phyloP scores from a whole-genome alignment of 345 rosid species.

The Rhizophora mangle region DNA sequence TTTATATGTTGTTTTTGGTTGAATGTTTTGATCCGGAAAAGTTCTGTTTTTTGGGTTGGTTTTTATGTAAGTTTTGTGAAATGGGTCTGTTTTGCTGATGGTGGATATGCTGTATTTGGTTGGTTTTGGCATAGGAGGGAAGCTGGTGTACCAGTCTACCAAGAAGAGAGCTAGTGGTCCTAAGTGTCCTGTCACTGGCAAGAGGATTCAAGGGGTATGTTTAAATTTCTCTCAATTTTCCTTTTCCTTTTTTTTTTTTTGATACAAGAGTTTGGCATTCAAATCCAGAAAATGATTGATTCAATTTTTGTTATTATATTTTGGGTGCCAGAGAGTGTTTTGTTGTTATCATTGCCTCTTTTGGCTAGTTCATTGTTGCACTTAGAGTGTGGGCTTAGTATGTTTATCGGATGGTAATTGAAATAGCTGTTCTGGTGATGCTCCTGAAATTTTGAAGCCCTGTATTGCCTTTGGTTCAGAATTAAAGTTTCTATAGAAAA shows the following conservation, averaged over 20 bases:
- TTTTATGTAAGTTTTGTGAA: neutral
- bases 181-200: slow-evolving; percentile 34
- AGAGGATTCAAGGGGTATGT: slow-evolving; percentile 37
- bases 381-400: too few relatives aligned
- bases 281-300: too few relatives aligned
- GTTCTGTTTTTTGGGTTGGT: neutral
- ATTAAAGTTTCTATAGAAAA: too few relatives aligned
- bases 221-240: neutral
- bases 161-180: slow-evolving; percentile 38
- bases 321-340: too few relatives aligned
- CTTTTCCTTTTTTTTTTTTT: neutral
- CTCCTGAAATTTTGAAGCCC: too few relatives aligned
- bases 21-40: neutral
- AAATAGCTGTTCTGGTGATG: too few relatives aligned
- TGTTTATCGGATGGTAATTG: too few relatives aligned
- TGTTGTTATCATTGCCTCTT: too few relatives aligned
- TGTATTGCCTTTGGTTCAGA: too few relatives aligned
- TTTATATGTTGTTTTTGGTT: neutral
- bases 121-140: slow-evolving; percentile 19
- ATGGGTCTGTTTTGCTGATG: neutral
- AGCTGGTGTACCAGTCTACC: slow-evolving; percentile 31
- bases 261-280: too few relatives aligned
- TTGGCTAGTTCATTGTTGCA: too few relatives aligned
- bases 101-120: neutral
- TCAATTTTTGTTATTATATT: too few relatives aligned